Evolutionary conservation across 163 green algal species (phyloP).

Genomic region (Coccomyxa subellipsoidea): DNA sequence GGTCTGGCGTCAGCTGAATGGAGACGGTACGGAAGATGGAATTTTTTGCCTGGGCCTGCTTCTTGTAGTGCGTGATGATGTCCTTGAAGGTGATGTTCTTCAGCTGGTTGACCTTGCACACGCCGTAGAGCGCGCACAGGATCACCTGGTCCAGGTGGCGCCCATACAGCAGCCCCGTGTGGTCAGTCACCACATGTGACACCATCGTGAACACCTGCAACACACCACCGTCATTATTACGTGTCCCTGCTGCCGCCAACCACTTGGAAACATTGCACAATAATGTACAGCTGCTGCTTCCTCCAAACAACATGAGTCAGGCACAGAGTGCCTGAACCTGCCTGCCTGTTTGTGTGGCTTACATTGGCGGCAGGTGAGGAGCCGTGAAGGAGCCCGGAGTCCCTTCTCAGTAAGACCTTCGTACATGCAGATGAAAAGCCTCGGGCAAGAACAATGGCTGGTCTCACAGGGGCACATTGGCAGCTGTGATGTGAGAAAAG

Average conservation of each 20-base stretch:
- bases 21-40: slow-evolving; percentile 76
- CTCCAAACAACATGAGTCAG: too few species aligned
- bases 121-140: slow-evolving; percentile 84
- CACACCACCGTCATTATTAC: background rate
- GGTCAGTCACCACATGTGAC: slow-evolving; percentile 63
- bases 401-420: too few species aligned
- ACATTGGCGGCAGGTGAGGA: too few species aligned
- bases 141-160: slow-evolving; percentile 87
- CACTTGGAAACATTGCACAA: too few species aligned
- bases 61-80: slow-evolving; percentile 83
- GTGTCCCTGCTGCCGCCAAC: too few species aligned
- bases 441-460: too few species aligned
- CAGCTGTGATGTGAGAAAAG: background rate
- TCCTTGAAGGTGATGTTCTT: slow-evolving; percentile 75
- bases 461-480: too few species aligned
- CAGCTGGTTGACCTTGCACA: slow-evolving; percentile 77
- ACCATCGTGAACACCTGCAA: slow-evolving; percentile 65
- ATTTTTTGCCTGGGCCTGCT: slow-evolving; percentile 69
- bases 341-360: too few species aligned
- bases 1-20: slow-evolving; percentile 44
- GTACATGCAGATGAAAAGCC: too few species aligned
- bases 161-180: slow-evolving; percentile 83
- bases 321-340: too few species aligned
- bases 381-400: too few species aligned
- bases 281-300: too few species aligned